Conservation (phyloP, 345 rosid genomes). For the Clausena lansium region DNA sequence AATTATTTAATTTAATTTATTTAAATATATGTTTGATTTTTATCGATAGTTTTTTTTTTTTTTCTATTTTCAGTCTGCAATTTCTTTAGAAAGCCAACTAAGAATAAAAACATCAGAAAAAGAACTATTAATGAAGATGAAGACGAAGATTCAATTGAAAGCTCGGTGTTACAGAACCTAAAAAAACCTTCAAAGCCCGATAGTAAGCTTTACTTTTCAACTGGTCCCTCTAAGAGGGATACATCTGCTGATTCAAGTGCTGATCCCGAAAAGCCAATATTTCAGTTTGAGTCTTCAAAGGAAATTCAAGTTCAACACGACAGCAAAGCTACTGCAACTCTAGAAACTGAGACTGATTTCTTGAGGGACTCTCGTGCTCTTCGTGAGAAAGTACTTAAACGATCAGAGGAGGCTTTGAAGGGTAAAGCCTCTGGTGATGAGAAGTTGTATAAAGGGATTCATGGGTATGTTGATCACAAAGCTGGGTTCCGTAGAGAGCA, state of each 20-base stretch:
- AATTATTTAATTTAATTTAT: background rate
- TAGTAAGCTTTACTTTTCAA: conserved; percentile 67
- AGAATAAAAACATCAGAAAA: conserved; percentile 71
- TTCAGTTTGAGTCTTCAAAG: conserved; percentile 82
- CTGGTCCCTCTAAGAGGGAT: too few species aligned
- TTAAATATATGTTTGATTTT: background rate
- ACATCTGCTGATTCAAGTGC: conserved; percentile 20
- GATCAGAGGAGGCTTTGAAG: conserved; percentile 61
- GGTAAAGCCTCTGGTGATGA: conserved; percentile 55
- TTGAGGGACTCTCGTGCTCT: conserved; percentile 75
- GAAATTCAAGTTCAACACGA: conserved; percentile 86
- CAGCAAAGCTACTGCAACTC: conserved; percentile 72
- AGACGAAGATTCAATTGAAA: conserved; percentile 46
- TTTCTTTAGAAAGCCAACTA: conserved; percentile 73
- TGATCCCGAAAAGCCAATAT: conserved; percentile 37
- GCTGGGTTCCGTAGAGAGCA: conserved; percentile 94
- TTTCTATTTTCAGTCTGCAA: conserved; percentile 54
- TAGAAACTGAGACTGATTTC: conserved; percentile 90
- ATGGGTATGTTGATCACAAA: conserved; percentile 81
- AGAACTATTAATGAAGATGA: conserved; percentile 47
- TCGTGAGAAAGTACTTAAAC: conserved; percentile 76
- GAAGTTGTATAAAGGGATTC: conserved; percentile 75
- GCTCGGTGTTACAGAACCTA: conserved; percentile 45
- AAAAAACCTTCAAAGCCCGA: conserved; percentile 56
- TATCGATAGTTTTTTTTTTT: background rate